Evolutionary conservation across 129 eudicot species (phyloP).

Genomic region (Flaveria ramosissima): DNA sequence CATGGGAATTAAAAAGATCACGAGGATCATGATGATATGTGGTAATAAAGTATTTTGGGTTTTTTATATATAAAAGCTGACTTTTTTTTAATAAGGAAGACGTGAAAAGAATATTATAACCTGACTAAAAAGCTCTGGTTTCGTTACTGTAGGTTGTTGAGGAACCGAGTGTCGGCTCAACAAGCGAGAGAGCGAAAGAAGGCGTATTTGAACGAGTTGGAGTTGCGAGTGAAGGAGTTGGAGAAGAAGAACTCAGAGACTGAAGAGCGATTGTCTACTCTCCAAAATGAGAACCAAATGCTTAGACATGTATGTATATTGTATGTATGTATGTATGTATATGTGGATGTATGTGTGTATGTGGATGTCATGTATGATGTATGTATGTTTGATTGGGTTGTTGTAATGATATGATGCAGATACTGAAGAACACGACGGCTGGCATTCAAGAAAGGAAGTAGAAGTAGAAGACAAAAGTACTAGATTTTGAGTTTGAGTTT

Average conservation of each 20-base stretch:
- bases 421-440: conserved; percentile 80
- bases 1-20: not conserved
- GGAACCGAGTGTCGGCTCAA: conserved; percentile 96
- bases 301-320: conserved; percentile 74
- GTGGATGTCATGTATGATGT: not conserved
- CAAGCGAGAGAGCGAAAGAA: conserved; percentile 99
- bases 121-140: too few species aligned
- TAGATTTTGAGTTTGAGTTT: not conserved
- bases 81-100: too few species aligned
- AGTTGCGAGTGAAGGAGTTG: conserved; percentile 77
- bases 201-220: conserved; percentile 79
- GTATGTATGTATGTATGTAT: not conserved
- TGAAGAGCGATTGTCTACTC: conserved; percentile 85
- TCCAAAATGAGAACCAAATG: conserved; percentile 97
- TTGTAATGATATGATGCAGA: conserved; percentile 42
- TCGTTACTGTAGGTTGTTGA: conserved; percentile 53
- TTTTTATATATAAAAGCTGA: too few species aligned
- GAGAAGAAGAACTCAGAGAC: conserved; percentile 90
- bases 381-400: not conserved
- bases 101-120: too few species aligned
- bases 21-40: not conserved
- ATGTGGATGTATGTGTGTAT: not conserved
- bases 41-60: not conserved
- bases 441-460: conserved; percentile 65
- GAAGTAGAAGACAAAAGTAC: conserved; percentile 17